phyloP scores from a whole-genome alignment of 441 rosid genomes.

The Pelargonium fulgidum region DNA sequence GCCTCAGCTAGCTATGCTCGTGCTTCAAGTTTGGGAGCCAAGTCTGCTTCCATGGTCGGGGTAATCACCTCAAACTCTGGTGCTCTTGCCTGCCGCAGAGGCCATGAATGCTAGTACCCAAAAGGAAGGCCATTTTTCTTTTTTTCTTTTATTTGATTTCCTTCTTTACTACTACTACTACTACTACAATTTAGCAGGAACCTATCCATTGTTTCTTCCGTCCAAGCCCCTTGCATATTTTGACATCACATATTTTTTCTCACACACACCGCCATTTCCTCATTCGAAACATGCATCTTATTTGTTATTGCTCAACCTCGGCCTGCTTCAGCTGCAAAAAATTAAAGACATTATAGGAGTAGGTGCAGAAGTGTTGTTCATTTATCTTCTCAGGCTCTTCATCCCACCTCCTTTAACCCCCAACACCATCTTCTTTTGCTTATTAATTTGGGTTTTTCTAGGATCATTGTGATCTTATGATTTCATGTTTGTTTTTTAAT shows the following conservation, averaged over 20 bases:
- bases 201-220: constrained; percentile 29
- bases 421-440: constrained; percentile 19
- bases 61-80: constrained; percentile 70
- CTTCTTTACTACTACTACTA: constrained; percentile 6
- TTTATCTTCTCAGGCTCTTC: constrained; percentile 3
- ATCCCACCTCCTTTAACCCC: constrained; percentile 9
- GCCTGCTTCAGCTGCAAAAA: constrained; percentile 45
- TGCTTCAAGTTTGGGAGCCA: constrained; percentile 87
- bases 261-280: constrained; percentile 33
- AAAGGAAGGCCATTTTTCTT: constrained; percentile 21
- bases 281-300: constrained; percentile 14
- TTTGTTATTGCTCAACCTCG: constrained; percentile 60
- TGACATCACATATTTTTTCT: constrained; percentile 43
- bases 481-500: background rate
- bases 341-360: constrained; percentile 26
- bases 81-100: constrained; percentile 53
- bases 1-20: constrained; percentile 87
- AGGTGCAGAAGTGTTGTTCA: constrained; percentile 73
- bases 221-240: constrained; percentile 23
- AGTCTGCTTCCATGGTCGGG: constrained; percentile 76
- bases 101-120: constrained; percentile 46
- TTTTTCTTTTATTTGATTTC: constrained; percentile 5
- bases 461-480: background rate
- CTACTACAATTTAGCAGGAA: constrained; percentile 7
- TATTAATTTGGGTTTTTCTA: background rate